phyloP scores from a whole-genome alignment of 805 yeast species.

The Candida silvicultrix region DNA sequence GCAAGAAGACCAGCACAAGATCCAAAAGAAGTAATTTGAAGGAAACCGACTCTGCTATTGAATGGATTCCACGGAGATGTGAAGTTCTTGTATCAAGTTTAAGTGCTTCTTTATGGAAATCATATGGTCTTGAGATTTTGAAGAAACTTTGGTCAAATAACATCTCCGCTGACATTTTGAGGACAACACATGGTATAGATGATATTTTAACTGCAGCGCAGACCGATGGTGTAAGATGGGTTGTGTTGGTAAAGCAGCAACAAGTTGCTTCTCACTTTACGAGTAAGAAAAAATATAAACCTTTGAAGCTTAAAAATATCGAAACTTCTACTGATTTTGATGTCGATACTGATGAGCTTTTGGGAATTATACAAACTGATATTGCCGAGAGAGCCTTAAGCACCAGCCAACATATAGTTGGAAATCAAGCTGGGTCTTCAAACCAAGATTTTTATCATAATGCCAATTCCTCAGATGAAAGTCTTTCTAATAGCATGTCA shows the following conservation, averaged over 20 bases:
- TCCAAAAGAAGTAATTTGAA: slow-evolving; percentile 28
- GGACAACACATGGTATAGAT: slow-evolving; percentile 45
- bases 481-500: slow-evolving; percentile 16
- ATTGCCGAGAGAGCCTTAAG: slow-evolving; percentile 6
- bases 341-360: slow-evolving; percentile 62
- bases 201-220: slow-evolving; percentile 61
- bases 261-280: slow-evolving; percentile 15
- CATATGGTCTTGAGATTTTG: slow-evolving; percentile 58
- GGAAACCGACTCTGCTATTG: slow-evolving; percentile 27
- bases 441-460: slow-evolving; percentile 18
- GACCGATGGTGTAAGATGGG: slow-evolving; percentile 67
- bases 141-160: slow-evolving; percentile 66
- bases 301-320: slow-evolving; percentile 65
- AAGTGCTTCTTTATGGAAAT: slow-evolving; percentile 46
- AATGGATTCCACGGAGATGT: slow-evolving; percentile 60
- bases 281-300: slow-evolving; percentile 57
- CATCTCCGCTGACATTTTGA: slow-evolving; percentile 71
- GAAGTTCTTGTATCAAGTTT: slow-evolving; percentile 76
- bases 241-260: slow-evolving; percentile 73
- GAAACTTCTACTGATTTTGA: slow-evolving; percentile 61
- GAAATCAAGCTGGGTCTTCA: slow-evolving; percentile 6
- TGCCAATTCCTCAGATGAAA: slow-evolving; percentile 16
- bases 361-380: slow-evolving; percentile 33
- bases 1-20: slow-evolving; percentile 20
- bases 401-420: not conserved